Conservation (phyloP, 1,139 yeast genomes). For the Suhomyces panamericanus region DNA sequence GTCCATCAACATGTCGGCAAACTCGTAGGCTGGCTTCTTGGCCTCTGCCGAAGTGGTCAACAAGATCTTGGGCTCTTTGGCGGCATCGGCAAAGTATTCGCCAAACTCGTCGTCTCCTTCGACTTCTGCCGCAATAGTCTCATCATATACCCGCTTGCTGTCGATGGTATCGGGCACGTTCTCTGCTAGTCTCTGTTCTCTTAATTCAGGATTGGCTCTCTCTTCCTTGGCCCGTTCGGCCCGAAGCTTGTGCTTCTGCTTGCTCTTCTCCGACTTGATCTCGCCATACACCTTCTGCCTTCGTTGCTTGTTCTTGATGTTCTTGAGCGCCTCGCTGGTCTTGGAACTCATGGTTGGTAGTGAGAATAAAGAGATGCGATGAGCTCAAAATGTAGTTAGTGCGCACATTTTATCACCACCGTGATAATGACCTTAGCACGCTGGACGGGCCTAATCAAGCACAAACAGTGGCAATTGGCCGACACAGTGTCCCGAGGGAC, state of each 20-base stretch:
- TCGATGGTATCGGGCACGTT: conserved; percentile 90
- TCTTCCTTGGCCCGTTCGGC: conserved; percentile 82
- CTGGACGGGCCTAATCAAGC: conserved; percentile 23
- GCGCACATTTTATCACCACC: not conserved
- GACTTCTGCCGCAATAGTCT: conserved; percentile 70
- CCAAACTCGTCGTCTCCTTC: conserved; percentile 86
- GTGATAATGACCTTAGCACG: not conserved
- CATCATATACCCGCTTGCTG: conserved; percentile 84
- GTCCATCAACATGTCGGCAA: conserved; percentile 84
- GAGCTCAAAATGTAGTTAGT: not conserved
- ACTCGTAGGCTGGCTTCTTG: conserved; percentile 81
- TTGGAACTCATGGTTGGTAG: conserved; percentile 15
- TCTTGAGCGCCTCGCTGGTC: conserved; percentile 40
- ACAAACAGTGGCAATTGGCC: conserved; percentile 18
- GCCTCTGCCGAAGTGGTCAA: conserved; percentile 89
- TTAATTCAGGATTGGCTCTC: conserved; percentile 74
- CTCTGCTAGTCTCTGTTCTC: conserved; percentile 72
- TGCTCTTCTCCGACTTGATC: conserved; percentile 71
- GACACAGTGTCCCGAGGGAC: conserved; percentile 24
- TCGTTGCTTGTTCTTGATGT: conserved; percentile 70
- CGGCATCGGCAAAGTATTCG: conserved; percentile 57
- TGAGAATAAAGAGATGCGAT: conserved; percentile 6
- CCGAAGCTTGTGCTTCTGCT: conserved; percentile 74
- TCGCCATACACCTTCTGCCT: conserved; percentile 79
- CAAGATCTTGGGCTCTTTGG: conserved; percentile 71